Conservation (phyloP, 2,329 filamentous ascomycete genomes). For the Bipolaris oryzae region DNA sequence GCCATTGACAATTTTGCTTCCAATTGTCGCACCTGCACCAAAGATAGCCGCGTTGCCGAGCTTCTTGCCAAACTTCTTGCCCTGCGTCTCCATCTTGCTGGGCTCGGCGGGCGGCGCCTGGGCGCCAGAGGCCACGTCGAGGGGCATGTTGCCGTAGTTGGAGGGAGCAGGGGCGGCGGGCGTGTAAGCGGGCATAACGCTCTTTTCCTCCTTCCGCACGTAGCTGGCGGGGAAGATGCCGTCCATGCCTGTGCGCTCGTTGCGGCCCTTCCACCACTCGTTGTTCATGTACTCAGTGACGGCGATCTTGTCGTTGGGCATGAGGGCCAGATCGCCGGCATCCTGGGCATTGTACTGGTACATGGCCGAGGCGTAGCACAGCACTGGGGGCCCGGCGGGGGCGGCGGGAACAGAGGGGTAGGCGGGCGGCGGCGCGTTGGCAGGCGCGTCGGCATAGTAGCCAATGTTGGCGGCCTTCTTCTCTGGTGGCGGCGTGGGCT, state of each 20-base stretch:
- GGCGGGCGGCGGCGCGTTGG: conserved; percentile 52
- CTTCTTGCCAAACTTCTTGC: conserved; percentile 98
- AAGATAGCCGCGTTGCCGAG: conserved; percentile 85
- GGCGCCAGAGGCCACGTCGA: conserved; percentile 71
- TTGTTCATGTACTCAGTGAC: conserved; percentile 94
- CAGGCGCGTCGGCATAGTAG: conserved; percentile 49
- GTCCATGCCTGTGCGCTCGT: conserved; percentile 79
- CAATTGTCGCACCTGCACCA: conserved; percentile 89
- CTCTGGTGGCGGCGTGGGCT: conserved; percentile 40
- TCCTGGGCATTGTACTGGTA: conserved; percentile 84
- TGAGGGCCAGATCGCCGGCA: conserved; percentile 78
- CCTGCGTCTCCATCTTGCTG: conserved; percentile 73
- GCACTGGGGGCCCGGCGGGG: conserved; percentile 58
- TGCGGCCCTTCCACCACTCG: conserved; percentile 95
- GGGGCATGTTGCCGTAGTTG: conserved; percentile 74
- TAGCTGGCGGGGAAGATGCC: conserved; percentile 97
- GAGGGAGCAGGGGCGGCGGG: conserved; percentile 53
- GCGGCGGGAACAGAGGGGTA: conserved; percentile 56
- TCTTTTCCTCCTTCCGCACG: conserved; percentile 72
- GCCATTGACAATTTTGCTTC: conserved; percentile 85
- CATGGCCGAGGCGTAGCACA: conserved; percentile 78
- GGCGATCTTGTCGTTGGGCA: conserved; percentile 78
- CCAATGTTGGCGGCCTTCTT: conserved; percentile 49
- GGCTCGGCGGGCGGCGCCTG: conserved; percentile 52
- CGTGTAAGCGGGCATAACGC: conserved; percentile 47